phyloP scores from a whole-genome alignment of 2,329 filamentous ascomycete genomes.

The Massarina eburnea region DNA sequence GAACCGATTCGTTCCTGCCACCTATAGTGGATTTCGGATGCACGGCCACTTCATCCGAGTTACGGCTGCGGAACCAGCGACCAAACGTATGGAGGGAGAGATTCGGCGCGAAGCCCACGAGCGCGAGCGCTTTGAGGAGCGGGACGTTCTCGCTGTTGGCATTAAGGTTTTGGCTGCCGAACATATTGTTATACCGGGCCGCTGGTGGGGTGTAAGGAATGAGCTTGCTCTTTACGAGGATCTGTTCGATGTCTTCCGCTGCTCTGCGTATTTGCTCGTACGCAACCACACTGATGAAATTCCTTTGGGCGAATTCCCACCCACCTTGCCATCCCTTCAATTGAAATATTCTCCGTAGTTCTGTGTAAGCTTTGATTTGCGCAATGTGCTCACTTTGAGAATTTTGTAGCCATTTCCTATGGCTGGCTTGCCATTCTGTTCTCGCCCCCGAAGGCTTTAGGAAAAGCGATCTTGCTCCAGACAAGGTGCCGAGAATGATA shows the following conservation, averaged over 20 bases:
- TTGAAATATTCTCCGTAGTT: neutral
- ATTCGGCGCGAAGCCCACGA: conserved; percentile 6
- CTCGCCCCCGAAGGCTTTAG: neutral
- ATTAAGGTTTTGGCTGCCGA: conserved; percentile 3
- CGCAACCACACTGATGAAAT: neutral
- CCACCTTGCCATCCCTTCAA: neutral
- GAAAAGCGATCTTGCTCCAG: neutral
- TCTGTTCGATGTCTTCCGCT: neutral
- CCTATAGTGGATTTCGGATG: conserved; percentile 3
- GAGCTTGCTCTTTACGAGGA: neutral
- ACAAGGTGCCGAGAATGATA: conserved; percentile 4
- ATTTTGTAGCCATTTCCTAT: neutral
- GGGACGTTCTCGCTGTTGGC: conserved; percentile 1
- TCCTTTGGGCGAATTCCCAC: neutral
- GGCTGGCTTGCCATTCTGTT: neutral
- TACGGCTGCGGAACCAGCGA: conserved; percentile 2
- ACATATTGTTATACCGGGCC: neutral
- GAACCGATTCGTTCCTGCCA: neutral
- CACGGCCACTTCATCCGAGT: neutral
- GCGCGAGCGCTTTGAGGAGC: conserved; percentile 4
- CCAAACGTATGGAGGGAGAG: neutral
- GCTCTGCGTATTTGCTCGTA: neutral
- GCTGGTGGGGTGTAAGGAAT: neutral
- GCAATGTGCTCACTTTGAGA: conserved; percentile 4
- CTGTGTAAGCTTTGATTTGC: conserved; percentile 1